phyloP scores from a whole-genome alignment of 495 filamentous ascomycete species.

The Penicillium nucicola region DNA sequence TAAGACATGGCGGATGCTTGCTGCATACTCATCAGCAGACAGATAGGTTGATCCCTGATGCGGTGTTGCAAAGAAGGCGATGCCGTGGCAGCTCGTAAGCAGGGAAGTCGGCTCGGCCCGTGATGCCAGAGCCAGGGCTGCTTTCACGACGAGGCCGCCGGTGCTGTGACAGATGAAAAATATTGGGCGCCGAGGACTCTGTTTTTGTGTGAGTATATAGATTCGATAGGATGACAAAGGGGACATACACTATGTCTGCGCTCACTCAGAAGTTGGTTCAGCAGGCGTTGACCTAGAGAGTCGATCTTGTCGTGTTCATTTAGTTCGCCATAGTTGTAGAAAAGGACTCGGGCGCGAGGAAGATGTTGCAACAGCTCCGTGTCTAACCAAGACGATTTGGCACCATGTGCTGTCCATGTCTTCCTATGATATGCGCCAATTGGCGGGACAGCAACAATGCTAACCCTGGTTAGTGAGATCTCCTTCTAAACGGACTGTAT shows the following conservation, averaged over 20 bases:
- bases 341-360: constrained; percentile 47
- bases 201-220: background rate
- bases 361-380: constrained; percentile 24
- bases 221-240: background rate
- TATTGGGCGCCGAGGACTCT: constrained; percentile 44
- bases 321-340: constrained; percentile 53
- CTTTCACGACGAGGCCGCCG: constrained; percentile 59
- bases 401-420: constrained; percentile 29
- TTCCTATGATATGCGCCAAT: constrained; percentile 40
- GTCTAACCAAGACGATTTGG: constrained; percentile 23
- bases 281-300: constrained; percentile 45
- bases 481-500: background rate
- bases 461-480: constrained; percentile 10
- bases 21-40: constrained; percentile 52
- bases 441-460: constrained; percentile 43
- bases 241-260: constrained; percentile 17
- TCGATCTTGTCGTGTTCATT: constrained; percentile 47
- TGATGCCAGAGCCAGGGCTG: constrained; percentile 50
- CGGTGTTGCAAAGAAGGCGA: constrained; percentile 59
- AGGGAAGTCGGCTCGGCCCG: constrained; percentile 39
- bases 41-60: constrained; percentile 66
- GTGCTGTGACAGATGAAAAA: constrained; percentile 67
- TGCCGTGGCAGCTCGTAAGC: constrained; percentile 56
- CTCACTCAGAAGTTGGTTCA: constrained; percentile 42
- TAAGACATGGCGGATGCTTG: constrained; percentile 52